Percentiles rank a stretch among this genome's conserved stretches.
Evolutionary conservation across 495 filamentous ascomycete genomes (phyloP).

Genomic region (Penicillium nucicola): DNA sequence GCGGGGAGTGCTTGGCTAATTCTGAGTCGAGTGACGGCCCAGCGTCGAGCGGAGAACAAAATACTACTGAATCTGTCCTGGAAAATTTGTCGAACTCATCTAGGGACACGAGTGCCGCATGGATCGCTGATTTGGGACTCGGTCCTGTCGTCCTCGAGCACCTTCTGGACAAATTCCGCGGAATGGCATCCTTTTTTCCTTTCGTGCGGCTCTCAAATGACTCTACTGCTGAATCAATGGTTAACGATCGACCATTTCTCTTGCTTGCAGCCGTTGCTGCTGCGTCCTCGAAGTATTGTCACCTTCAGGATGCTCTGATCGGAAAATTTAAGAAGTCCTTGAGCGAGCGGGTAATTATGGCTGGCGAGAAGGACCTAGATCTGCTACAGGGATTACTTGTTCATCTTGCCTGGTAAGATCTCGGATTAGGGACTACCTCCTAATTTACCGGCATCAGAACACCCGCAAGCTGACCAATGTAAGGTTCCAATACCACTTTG

Average conservation of each 20-base stretch:
- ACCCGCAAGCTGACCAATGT: not conserved
- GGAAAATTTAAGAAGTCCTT: constrained; percentile 7
- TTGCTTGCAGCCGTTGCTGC: constrained; percentile 16
- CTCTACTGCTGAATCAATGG: constrained; percentile 7
- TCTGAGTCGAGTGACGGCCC: not conserved
- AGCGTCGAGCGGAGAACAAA: not conserved
- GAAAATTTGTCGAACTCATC: not conserved
- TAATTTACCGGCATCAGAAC: not conserved
- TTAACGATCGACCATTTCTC: constrained; percentile 15
- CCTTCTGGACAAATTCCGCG: constrained; percentile 11
- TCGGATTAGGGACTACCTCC: not conserved
- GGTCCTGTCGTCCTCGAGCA: constrained; percentile 5
- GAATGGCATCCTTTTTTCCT: constrained; percentile 10
- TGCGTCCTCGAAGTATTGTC: constrained; percentile 9
- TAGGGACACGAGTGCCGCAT: not conserved
- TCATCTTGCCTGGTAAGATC: constrained; percentile 22
- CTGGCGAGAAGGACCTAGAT: constrained; percentile 20
- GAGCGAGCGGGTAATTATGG: constrained; percentile 11
- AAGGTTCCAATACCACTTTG: constrained; percentile 11
- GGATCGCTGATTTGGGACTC: constrained; percentile 10
- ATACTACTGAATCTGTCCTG: not conserved
- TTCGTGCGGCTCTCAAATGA: constrained; percentile 6
- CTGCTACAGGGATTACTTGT: constrained; percentile 23
- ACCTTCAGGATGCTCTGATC: constrained; percentile 13
- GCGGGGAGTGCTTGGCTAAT: constrained; percentile 1